Conservation (phyloP, 495 filamentous ascomycete genomes). For the Oidiodendron maius region DNA sequence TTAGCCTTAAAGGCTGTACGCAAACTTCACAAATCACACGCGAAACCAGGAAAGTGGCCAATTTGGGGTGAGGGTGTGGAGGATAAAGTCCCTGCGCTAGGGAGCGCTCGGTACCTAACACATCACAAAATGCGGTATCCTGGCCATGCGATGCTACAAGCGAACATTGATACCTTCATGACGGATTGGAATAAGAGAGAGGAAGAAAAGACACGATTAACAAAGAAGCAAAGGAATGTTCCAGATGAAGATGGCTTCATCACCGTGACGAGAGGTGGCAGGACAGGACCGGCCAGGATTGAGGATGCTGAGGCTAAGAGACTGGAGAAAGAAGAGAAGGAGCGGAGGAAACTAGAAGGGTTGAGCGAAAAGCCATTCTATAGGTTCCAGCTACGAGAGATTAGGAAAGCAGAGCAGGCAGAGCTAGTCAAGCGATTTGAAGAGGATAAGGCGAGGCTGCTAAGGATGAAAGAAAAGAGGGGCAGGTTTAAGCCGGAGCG, state of each 20-base stretch:
- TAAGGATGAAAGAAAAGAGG: constrained; percentile 52
- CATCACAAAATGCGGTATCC: constrained; percentile 70
- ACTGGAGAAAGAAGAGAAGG: constrained; percentile 68
- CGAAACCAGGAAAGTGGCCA: constrained; percentile 29
- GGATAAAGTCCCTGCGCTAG: constrained; percentile 48
- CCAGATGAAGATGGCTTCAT: constrained; percentile 96
- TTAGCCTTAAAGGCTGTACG: constrained; percentile 65
- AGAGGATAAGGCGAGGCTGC: constrained; percentile 56
- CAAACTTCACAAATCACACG: constrained; percentile 50
- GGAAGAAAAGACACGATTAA: constrained; percentile 55
- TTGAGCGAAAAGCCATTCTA: constrained; percentile 68
- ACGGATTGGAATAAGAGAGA: constrained; percentile 60
- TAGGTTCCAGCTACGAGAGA: constrained; percentile 86
- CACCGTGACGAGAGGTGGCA: constrained; percentile 76
- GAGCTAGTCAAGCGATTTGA: constrained; percentile 63
- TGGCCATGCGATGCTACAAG: constrained; percentile 51
- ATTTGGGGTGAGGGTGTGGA: constrained; percentile 61
- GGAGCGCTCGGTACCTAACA: constrained; percentile 52
- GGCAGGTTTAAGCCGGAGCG: constrained; percentile 50
- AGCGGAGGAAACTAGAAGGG: constrained; percentile 56
- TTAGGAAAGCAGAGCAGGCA: constrained; percentile 73
- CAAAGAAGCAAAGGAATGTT: constrained; percentile 58
- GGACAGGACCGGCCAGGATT: constrained; percentile 63
- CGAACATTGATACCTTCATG: constrained; percentile 77
- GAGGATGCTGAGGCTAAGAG: constrained; percentile 69